Conservation (phyloP, 148 eudicot genomes). For the Spergularia bocconei region DNA sequence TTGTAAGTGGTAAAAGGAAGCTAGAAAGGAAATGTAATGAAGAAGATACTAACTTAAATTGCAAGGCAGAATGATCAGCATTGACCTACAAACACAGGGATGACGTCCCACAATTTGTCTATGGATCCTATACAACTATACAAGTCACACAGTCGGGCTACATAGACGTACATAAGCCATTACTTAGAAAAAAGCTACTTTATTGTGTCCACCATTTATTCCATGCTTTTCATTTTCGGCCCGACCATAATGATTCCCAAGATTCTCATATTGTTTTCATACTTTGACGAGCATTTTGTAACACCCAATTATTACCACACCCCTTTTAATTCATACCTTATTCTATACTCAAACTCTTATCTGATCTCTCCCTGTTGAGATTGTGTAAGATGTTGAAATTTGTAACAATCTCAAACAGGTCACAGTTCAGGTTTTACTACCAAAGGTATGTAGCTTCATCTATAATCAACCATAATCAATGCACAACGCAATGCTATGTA, state of each 20-base stretch:
- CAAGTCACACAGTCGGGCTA: constrained; percentile 18
- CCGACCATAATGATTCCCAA: constrained; percentile 26
- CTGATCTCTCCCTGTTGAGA: no score
- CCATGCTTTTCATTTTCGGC: constrained; percentile 5
- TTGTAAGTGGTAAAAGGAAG: not conserved
- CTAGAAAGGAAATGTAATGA: not conserved
- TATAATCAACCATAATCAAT: no score
- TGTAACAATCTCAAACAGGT: no score
- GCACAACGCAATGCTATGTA: no score
- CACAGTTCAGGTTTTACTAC: no score
- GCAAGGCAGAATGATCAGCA: constrained; percentile 31
- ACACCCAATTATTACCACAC: not conserved
- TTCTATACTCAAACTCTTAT: no score
- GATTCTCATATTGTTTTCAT: constrained; percentile 20
- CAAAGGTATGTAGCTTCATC: no score
- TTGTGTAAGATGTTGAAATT: no score
- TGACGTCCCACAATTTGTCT: not conserved
- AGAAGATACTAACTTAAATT: constrained; percentile 9
- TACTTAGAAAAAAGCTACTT: constrained; percentile 1
- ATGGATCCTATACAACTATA: constrained; percentile 3
- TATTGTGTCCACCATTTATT: constrained; percentile 19
- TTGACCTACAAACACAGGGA: constrained; percentile 15
- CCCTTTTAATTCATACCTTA: no score
- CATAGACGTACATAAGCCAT: not conserved
- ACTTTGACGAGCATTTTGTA: not conserved